Evolutionary conservation across 2,329 filamentous ascomycete genomes (phyloP), one percentile per base, ranked within the genome.

Genomic region (Colletotrichum eleusines): DNA sequence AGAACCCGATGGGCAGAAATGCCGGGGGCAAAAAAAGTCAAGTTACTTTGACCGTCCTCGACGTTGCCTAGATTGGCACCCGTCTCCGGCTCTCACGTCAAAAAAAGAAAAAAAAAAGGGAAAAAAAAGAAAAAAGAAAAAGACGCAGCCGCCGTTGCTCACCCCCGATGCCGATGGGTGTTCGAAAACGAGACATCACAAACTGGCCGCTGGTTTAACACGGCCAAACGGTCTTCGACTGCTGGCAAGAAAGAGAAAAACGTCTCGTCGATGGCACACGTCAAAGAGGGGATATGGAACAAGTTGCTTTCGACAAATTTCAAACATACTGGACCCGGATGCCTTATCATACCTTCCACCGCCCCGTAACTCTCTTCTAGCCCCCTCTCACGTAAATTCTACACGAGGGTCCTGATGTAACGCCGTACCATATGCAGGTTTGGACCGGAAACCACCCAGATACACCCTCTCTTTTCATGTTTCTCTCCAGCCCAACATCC

Each of bases 401-500:
- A 81, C 78, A 82, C 73, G 73, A 76, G 63, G 63, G 64, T 48
- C 64, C 77, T 77, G 76, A 65, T 72, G 72, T 72, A 81, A 81
- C 80, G 79, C 81, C 80, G 75, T 79, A 76, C 78, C 79, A 81
- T 81, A 77, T 76, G 75, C 75, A 75, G 73, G 73, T 68, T 61
- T 63, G 71, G 67, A 68, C 63, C 66, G 60, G 59, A 62, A 60
- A 72, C 66, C 59, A 61, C 66, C 60, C 44, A 55, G 7, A 33
- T 61, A 67, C 69, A 66, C 63, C 74, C 61, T 58, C 61, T 63
- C 53, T 55, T 50, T 65, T 66, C 54, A 68, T 70, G 64, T 72
- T 66, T 50, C 44, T 50, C 63, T 60, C 61, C 58, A 60, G 60
- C 71, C 59, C 63, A 42, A 51, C 63, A 50, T 51, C 26, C 65